Percentiles rank a stretch among this genome's conserved stretches.
These are phyloP conservation scores for Solanum commersonii DNA, from an alignment of 257 asterid genomes.

Conservation along the genomic window DNA sequence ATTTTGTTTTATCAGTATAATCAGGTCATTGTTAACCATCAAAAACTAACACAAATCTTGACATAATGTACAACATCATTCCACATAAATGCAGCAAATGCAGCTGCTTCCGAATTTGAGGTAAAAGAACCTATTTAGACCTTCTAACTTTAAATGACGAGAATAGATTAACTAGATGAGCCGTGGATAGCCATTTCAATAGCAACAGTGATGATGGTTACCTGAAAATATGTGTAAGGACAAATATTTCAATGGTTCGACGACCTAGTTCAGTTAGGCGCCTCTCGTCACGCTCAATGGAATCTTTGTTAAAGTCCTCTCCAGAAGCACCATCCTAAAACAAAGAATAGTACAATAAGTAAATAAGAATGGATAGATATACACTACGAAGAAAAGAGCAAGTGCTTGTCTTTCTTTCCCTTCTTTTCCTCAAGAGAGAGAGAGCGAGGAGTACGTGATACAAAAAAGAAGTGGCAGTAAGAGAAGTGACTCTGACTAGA, in stretches of 20 bases:
- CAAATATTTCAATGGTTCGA: slow-evolving; percentile 83
- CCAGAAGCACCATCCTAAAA: slow-evolving; percentile 75
- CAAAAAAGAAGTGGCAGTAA: not conserved
- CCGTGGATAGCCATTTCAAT: not conserved
- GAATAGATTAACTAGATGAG: not conserved
- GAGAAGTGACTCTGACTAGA: not conserved
- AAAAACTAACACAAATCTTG: not conserved
- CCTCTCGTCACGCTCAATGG: slow-evolving; percentile 78
- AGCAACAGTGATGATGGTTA: slow-evolving; percentile 4
- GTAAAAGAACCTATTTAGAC: not conserved
- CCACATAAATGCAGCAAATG: not conserved
- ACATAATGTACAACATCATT: not conserved
- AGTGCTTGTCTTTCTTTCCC: not conserved
- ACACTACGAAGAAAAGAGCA: not conserved
- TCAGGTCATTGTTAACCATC: not conserved
- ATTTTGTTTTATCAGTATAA: not conserved
- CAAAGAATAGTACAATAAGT: slow-evolving; percentile 8
- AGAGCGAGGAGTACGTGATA: not conserved
- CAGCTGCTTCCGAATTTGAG: not conserved
- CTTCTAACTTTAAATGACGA: not conserved
- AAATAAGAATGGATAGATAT: not conserved
- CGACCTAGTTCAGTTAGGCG: slow-evolving; percentile 94
- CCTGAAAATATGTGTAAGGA: slow-evolving; percentile 86
- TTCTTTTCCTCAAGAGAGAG: not conserved
- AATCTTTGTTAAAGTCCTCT: slow-evolving; percentile 71